phyloP scores from a whole-genome alignment of 176 grass and related monocot genomes.

The Puya raimondii region DNA sequence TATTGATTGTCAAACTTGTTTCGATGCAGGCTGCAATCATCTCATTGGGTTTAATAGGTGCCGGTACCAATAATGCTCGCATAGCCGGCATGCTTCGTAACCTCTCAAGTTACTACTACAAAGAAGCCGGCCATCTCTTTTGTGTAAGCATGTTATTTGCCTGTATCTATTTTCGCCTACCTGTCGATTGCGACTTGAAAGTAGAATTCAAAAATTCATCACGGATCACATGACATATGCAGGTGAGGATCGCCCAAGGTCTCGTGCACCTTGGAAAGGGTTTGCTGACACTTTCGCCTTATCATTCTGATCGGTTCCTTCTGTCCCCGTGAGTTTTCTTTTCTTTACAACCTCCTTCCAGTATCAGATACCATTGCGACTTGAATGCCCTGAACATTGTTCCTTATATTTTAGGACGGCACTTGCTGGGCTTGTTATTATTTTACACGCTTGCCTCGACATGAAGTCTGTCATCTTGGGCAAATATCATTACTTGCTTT shows the following conservation, averaged over 20 bases:
- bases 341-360: neutral
- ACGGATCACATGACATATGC: constrained; percentile 24
- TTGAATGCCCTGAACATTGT: neutral
- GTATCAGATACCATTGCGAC: neutral
- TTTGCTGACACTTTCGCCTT: constrained; percentile 87
- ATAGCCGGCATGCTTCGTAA: constrained; percentile 98
- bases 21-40: constrained; percentile 75
- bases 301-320: constrained; percentile 94
- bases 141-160: constrained; percentile 46
- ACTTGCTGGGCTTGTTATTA: constrained; percentile 84
- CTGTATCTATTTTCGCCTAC: neutral
- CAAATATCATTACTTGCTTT: constrained; percentile 96
- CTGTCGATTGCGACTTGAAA: neutral
- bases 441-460: constrained; percentile 84
- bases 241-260: constrained; percentile 98
- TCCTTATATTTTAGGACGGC: constrained; percentile 47
- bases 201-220: constrained; percentile 9
- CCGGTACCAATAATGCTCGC: constrained; percentile 95
- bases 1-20: neutral
- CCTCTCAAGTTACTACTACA: constrained; percentile 99
- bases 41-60: constrained; percentile 87
- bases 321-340: constrained; percentile 71
- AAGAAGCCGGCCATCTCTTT: constrained; percentile 96
- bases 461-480: constrained; percentile 86
- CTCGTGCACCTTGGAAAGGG: constrained; percentile 98